Evolutionary conservation across 2,329 filamentous ascomycete genomes (phyloP), one percentile per base, ranked within the genome.

Genomic region (Pseudocercospora macadamiae): DNA sequence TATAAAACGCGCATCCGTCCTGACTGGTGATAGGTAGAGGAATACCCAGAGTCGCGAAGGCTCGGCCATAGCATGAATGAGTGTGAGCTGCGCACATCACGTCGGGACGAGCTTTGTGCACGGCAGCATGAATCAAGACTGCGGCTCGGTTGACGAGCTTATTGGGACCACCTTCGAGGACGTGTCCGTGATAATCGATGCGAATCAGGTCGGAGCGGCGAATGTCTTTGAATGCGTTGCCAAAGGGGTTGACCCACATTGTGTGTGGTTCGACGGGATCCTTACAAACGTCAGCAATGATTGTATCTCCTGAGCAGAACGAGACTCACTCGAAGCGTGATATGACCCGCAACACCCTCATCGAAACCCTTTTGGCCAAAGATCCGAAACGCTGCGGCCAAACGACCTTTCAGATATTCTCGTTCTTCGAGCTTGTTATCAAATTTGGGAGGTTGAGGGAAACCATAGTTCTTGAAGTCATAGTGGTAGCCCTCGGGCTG

Each of bases 131-230:
- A 32, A 79, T 79, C 57, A 73, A 71, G 60, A 76, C 77, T 0
- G 71, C 77, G 1, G 77, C 75, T 0, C 70, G 65, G 56, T 79
- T 79, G 26, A 77, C 66, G 4, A 70, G 60, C 19, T 68, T 67
- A 34, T 68, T 59, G 18, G 68, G 60, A 8, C 71, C 73, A 4
- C 74, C 75, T 4, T 70, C 71, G 21, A 77, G 66, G 16, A 76
- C 70, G 9, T 75, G 64, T 4, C 76, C 77, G 10, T 74, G 51
- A 16, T 75, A 66, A 51, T 77, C 68, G 2, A 80, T 72, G 3
- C 63, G 68, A 4, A 80, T 73, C 51, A 80, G 68, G 58, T 80
- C 76, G 2, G 67, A 72, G 7, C 69, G 71, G 23, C 69, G 75
- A 9, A 79, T 66, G 3, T 72, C 55, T 6, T 65, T 66, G 57